Evolutionary conservation across 768 basidiomycete species (phyloP), one percentile per base, ranked within the genome.

Genomic region (Rhodotorula kratochvilovae): DNA sequence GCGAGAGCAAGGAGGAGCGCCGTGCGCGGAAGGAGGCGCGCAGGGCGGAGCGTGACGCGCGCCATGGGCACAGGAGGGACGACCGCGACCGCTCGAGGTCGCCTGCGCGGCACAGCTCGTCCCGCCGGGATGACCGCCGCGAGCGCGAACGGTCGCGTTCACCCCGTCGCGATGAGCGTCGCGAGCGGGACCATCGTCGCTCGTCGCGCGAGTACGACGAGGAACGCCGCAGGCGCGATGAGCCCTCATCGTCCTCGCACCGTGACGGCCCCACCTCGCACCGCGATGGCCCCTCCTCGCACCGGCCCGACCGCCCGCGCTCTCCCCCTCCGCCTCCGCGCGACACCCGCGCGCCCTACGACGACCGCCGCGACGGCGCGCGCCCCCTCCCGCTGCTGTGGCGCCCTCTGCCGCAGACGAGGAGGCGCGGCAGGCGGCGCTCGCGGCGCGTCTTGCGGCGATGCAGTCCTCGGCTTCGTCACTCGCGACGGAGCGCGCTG

Each of bases 391-490:
- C 11, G 45, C 63, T n/a, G 27, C 58, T 3, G 58, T 42, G 2
- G 25, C 57, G 13, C 13, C 42, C 58, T 39, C n/a, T 11, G 39
- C 42, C 27, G 46, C 10, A 27, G 39, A 17, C 78, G 76, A 77
- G 51, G 48, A 61, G 7, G 61, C 66, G 6, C 76, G 62, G 78
- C 71, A 81, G 15, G 83, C 84, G 2, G 89, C 88, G 39, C 88
- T 93, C 45, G 87, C 88, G 6, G 89, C 90, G 36, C 88, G 90
- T n/a, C 83, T 98, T 39, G 94, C 91, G 0, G 89, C 92, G 10
- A 98, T 98, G 95, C 81, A 88, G 33, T 81, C 84, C 3, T 86
- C 88, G 68, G 95, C 95, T n/a, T n/a, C 83, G n/a, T 80, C 80
- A 15, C 84, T 92, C 82, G 85, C 86, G 57, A 79, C 80, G n/a